Base-by-base conservation (phyloP, 257 asterid species). In the Lycium barbarum region DNA sequence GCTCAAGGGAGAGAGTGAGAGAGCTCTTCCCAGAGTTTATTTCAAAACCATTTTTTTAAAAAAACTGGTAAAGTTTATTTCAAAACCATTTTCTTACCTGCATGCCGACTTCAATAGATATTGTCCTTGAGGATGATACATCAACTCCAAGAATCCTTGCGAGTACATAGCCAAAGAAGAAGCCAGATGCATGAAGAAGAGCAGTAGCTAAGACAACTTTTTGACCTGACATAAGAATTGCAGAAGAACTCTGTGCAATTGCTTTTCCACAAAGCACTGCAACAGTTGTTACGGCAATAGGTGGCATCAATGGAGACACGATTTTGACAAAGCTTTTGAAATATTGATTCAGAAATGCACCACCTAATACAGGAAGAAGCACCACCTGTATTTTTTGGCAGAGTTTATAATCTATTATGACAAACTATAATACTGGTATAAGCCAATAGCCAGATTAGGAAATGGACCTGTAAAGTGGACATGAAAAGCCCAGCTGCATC, bases 21-120 rank as follows among this genome's bases (percentile, higher is more conserved):
- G 45, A 40, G 45, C 45, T 40, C 45, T 40, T 40, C 45, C 45
- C 45, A 0, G 45, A 40, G 6, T 40, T 3, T 40, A 40, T 40
- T 40, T 40, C 45, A 3, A 26, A 26, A 26, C 33, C 33, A 26
- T 26, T 26, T 26, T 26, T 26, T 26, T 26, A 0, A 26, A 26
- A 26, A 26, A 26, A 26, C 33, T 26, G 33, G 33, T 26, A 26
- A 26, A 26, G 33, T 26, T 26, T 26, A 59, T n/a, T 3, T 20
- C 70, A 36, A 10, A 65, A 65, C 10, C 38, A 65, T 65, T 20
- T 13, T 35, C 81, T 62, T 91, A 95, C 98, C 98, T 95, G 98
- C 99, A 95, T 95, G 84, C 99, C 98, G 81, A 94, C 99, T 89
- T 94, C 99, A 47, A 95, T 95, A 9, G 99, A 93, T 54, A 95